Base-by-base conservation (phyloP, 306 rosid genomes). In the Cyclanthera cordifolia region DNA sequence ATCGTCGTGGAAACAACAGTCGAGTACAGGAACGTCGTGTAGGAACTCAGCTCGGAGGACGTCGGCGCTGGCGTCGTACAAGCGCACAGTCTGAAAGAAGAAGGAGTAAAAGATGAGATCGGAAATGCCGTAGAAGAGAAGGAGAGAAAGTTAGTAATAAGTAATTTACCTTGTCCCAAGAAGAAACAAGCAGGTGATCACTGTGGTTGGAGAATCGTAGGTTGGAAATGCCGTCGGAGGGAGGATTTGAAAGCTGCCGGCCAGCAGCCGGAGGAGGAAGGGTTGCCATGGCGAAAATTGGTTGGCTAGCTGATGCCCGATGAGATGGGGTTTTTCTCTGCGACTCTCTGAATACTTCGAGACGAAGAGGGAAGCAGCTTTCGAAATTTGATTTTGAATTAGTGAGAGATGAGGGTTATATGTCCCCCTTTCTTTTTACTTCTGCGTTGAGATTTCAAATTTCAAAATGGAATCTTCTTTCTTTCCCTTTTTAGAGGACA, bases 1-100 rank as follows among this genome's bases (percentile, higher is more conserved):
- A 69, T 90, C 97, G 5, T 90, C 97, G 47, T 94, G 97, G 85
- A 94, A 94, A 84, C 96, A 94, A 64, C 99, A 94, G 37, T 94
- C 95, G 56, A 94, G 95, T 3, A 94, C 91, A 6, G 97, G 84
- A 11, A 88, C 93, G 2, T 79, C 82, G 59, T 94, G 99, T 68
- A 81, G 60, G 72, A 94, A 94, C 85, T 94, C 97, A 27, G 90
- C 94, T 23, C 85, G 87, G 48, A 90, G 82, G 50, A 87, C 86
- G 69, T 90, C 76, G 8, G 94, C 88, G 75, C 81, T 90, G 13
- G 96, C 97, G 68, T 94, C 97, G 64, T 94, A 94, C 84, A 90
- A 57, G 12, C 97, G 91, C 2, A 93, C 94, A 57, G 84, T 84
- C 95, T 91, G 60, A 8, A 32, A 63, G 16, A 24, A 5, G 57